Evolutionary conservation across 148 eudicot species (phyloP), one percentile per base, ranked within the genome.

Genomic region (Gaultheria prostrata): DNA sequence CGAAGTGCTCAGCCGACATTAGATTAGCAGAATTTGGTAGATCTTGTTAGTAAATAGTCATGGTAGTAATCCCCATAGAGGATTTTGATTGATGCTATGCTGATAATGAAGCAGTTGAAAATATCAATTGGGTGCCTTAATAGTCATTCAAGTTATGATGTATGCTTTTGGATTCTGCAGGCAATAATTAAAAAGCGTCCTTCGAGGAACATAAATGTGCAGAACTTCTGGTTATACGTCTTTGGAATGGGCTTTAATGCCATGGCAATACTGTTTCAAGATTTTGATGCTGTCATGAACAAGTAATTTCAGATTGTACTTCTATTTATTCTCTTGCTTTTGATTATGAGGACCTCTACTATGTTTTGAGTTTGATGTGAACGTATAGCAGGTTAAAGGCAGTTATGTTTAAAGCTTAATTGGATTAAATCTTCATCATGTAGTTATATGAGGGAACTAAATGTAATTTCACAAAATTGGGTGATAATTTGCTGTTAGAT

Each of bases 241-340:
- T 97, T 95, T 86, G 99, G 99, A 84, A 97, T 97, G 99, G 90
- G 86, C 79, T 97, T 97, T 93, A 97, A 97, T 92, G 96, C 96
- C 13, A 56, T 92, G 77, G 98, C 98, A 3, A 97, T 97, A 85
- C 26, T 97, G 81, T 73, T 89, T 82, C 99, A 97, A 89, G 99
- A 97, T 89, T 97, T 92, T 89, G 98, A 97, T 87, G 94, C 89
- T 79, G 98, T 97, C 79, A 21, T 89, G 85, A 94, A 92, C 91
- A 90, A 95, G 99, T 97, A 93, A 86, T 28, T 69, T 81, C 83
- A 13, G 28, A 80, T 43, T 53, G 43, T 73, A 17, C 56, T 59
- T 45, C 33, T 50, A 15, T 9, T 50, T 75, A 26, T 81, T 17
- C 46, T 78, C 8, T 54, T 24, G 8, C 46, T 32, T 48, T 80